Percentiles rank a stretch among this genome's conserved stretches.
Evolutionary conservation across 345 rosid species (phyloP).

Genomic region (Rhizophora mangle): DNA sequence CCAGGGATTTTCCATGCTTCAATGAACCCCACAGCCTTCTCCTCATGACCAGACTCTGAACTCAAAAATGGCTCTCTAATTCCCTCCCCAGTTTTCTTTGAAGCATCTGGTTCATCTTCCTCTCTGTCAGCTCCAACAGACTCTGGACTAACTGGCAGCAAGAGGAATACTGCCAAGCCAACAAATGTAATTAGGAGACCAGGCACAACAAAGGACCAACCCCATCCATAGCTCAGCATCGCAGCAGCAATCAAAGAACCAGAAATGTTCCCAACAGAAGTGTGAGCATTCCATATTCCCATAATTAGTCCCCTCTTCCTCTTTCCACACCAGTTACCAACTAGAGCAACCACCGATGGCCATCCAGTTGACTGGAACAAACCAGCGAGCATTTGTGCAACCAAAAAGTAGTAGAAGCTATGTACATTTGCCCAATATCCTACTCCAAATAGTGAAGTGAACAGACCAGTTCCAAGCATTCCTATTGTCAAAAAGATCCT

Average conservation of each 20-base stretch:
- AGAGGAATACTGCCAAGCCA: slow-evolving; percentile 57
- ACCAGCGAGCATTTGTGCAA: slow-evolving; percentile 61
- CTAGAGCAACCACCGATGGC: slow-evolving; percentile 90
- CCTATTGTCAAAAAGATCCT: slow-evolving; percentile 69
- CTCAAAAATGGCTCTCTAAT: slow-evolving; percentile 43
- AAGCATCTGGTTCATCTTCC: slow-evolving; percentile 41
- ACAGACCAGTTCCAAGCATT: slow-evolving; percentile 79
- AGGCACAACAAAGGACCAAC: slow-evolving; percentile 82
- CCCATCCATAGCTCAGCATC: slow-evolving; percentile 73
- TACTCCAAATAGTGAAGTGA: slow-evolving; percentile 64
- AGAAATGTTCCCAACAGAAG: slow-evolving; percentile 72
- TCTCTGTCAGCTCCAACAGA: slow-evolving; percentile 51
- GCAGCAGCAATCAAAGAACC: slow-evolving; percentile 72
- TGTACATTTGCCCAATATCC: slow-evolving; percentile 71
- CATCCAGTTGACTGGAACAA: slow-evolving; percentile 85
- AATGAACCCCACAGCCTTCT: slow-evolving; percentile 63
- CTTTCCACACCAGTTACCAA: slow-evolving; percentile 87
- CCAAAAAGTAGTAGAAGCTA: slow-evolving; percentile 56
- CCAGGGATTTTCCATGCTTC: slow-evolving; percentile 92
- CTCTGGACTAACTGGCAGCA: slow-evolving; percentile 77
- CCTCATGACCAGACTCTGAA: slow-evolving; percentile 32
- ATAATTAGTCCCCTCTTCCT: slow-evolving; percentile 76
- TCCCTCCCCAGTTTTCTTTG: slow-evolving; percentile 40
- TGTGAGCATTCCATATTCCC: slow-evolving; percentile 96
- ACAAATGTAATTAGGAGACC: slow-evolving; percentile 48